Percentiles rank a stretch among this genome's conserved stretches.
Evolutionary conservation across 192 early-diverging fungal species (phyloP).

Genomic region (Linnemannia elongata): DNA sequence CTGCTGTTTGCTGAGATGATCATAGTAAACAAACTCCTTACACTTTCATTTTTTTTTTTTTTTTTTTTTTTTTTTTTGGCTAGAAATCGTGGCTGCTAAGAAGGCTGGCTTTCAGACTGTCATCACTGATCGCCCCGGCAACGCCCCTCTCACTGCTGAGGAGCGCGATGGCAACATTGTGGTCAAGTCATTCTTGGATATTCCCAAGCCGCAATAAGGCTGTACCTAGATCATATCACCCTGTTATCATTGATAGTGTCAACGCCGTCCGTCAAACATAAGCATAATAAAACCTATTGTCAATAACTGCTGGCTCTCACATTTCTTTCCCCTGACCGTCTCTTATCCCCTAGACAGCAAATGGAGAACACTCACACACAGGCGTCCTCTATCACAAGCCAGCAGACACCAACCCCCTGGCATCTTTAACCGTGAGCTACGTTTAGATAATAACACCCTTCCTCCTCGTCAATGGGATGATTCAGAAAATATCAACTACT

Average conservation of each 20-base stretch:
- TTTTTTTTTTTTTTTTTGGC: neutral
- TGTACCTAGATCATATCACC: neutral
- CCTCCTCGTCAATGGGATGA: too few species aligned
- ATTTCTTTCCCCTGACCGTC: too few species aligned
- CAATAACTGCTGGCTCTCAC: neutral
- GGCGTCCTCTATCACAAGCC: too few species aligned
- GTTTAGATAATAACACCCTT: too few species aligned
- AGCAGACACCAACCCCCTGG: too few species aligned
- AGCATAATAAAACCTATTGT: neutral
- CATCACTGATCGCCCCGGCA: constrained; percentile 83
- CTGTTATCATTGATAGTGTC: neutral
- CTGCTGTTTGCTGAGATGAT: neutral
- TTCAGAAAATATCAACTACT: too few species aligned
- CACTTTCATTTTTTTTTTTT: constrained; percentile 12
- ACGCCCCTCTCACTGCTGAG: constrained; percentile 63
- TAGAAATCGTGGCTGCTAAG: constrained; percentile 86
- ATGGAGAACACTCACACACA: too few species aligned
- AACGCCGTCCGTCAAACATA: neutral
- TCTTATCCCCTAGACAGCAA: too few species aligned
- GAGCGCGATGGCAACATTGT: constrained; percentile 29
- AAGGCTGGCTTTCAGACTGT: constrained; percentile 77
- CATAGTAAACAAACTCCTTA: neutral
- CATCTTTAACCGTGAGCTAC: too few species aligned
- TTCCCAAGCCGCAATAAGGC: constrained; percentile 40
- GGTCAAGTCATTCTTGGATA: constrained; percentile 48